These are phyloP conservation scores for Chrysoporthe cubensis DNA, from an alignment of 2,329 filamentous ascomycete species.

Conservation along the genomic window DNA sequence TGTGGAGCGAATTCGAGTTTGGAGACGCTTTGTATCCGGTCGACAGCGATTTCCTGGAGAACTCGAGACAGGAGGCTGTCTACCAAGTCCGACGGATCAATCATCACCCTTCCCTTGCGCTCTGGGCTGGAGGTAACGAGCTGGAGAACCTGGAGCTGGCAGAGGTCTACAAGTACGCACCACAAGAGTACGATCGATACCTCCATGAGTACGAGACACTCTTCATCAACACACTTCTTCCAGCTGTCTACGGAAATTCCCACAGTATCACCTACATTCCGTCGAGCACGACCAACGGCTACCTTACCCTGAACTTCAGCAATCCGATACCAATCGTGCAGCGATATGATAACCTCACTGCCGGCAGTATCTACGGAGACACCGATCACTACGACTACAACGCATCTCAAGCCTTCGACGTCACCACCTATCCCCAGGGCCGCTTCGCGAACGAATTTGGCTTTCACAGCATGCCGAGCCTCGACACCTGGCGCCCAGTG, in stretches of 20 bases:
- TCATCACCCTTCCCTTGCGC: constrained; percentile 59
- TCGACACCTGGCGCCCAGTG: constrained; percentile 61
- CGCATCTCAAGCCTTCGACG: constrained; percentile 55
- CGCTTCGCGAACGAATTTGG: constrained; percentile 68
- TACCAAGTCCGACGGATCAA: constrained; percentile 66
- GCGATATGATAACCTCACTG: constrained; percentile 58
- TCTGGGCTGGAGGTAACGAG: constrained; percentile 63
- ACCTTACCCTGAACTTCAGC: constrained; percentile 56
- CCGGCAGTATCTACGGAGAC: constrained; percentile 60
- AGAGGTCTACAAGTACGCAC: constrained; percentile 42
- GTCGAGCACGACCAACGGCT: constrained; percentile 64
- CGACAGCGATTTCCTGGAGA: constrained; percentile 56
- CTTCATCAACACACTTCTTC: constrained; percentile 58
- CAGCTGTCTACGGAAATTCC: constrained; percentile 60
- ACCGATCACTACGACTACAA: constrained; percentile 66
- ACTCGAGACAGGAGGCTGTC: constrained; percentile 57
- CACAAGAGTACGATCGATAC: constrained; percentile 47
- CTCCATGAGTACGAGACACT: constrained; percentile 60
- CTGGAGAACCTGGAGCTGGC: constrained; percentile 59
- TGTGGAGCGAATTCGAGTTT: constrained; percentile 69
- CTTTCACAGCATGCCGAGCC: constrained; percentile 64
- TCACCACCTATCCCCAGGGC: constrained; percentile 58
- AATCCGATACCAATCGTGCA: constrained; percentile 56
- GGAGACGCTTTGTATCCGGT: constrained; percentile 64
- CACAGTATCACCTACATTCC: constrained; percentile 64